Conservation (phyloP, 1,284 basidiomycete species). For the Waitea zeae region DNA sequence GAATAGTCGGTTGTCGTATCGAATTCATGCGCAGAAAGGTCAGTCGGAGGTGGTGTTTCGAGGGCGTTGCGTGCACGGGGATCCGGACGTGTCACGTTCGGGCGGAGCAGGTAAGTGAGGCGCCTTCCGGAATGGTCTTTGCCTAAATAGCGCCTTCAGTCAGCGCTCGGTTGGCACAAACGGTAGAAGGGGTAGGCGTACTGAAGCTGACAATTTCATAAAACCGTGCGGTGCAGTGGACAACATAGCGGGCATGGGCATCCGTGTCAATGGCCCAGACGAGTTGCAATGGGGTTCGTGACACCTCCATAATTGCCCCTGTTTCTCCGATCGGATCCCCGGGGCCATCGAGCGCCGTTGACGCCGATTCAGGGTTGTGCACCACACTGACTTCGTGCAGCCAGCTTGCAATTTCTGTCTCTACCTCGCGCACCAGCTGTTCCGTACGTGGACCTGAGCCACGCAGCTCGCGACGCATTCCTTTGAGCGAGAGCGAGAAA, state of each 20-base stretch:
- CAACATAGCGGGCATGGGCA: constrained; percentile 56
- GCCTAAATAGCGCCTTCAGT: constrained; percentile 22
- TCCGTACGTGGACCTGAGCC: constrained; percentile 36
- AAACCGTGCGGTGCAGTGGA: constrained; percentile 67
- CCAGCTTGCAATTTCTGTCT: constrained; percentile 47
- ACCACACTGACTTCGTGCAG: constrained; percentile 36
- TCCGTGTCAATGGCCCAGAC: constrained; percentile 55
- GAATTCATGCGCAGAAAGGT: constrained; percentile 19
- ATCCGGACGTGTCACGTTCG: constrained; percentile 48
- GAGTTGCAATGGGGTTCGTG: constrained; percentile 42
- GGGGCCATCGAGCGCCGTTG: constrained; percentile 13
- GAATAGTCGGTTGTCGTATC: constrained; percentile 32
- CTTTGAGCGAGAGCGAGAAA: constrained; percentile 58
- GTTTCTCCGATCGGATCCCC: constrained; percentile 33
- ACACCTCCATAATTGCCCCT: constrained; percentile 33
- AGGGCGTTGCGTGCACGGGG: constrained; percentile 21
- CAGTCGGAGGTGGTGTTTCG: constrained; percentile 58
- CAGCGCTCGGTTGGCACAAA: constrained; percentile 2
- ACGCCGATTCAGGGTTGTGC: constrained; percentile 26
- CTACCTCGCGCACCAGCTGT: constrained; percentile 43
- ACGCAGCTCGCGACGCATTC: constrained; percentile 46
- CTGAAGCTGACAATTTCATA: constrained; percentile 67
- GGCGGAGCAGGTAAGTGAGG: constrained; percentile 61
- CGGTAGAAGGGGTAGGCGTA: constrained; percentile 12
- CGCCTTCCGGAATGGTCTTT: constrained; percentile 46